Base-by-base conservation (phyloP, 2,329 filamentous ascomycete genomes). In the Paecilomyces dactylethromorphus region DNA sequence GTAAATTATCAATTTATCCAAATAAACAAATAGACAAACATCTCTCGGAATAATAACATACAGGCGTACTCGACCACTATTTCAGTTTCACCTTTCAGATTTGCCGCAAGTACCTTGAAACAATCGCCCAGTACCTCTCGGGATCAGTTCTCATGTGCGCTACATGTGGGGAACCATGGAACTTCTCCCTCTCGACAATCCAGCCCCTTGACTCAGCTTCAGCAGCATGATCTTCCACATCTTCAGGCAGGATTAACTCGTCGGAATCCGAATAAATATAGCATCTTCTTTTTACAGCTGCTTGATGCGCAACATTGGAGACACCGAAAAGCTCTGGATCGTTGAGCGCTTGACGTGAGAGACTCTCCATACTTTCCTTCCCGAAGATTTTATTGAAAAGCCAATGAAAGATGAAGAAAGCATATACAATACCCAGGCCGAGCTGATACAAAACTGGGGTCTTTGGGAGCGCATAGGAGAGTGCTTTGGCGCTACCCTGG, bases 181-280 rank as follows among this genome's bases (percentile, higher is more conserved):
- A 77, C 59, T 68, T 67, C 57, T 76, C 75, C 51, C 66, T 66
- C 21, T 62, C 61, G 15, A 78, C 76, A 11, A 55, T 26, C 63
- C 71, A 74, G 1, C 71, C 69, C 56, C 62, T 69, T 2, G 62
- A 55, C 58, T 69, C 70, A 26, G 75, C 69, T 12, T 70, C 61
- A 8, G 54, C 57, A 1, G 72, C 71, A 68, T 78, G 74, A 33
- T 62, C 66, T 61, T 76, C 74, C 7, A 76, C 71, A 61, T 76
- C 70, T 50, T 61, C 61, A 62, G 64, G 72, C 15, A 67, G 53
- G 12, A 77, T 69, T 61, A 77, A 60, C 13, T 73, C 69, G 65
- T 78, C 75, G 15, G 63, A 54, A 49, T 76, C 71, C 2, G 74
- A 76, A 57, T 76, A 78, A 0, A 77, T 68, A 64, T 78, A 78